These are phyloP conservation scores for Pugionium cornutum DNA, from an alignment of 345 rosid species.

Conservation along the genomic window DNA sequence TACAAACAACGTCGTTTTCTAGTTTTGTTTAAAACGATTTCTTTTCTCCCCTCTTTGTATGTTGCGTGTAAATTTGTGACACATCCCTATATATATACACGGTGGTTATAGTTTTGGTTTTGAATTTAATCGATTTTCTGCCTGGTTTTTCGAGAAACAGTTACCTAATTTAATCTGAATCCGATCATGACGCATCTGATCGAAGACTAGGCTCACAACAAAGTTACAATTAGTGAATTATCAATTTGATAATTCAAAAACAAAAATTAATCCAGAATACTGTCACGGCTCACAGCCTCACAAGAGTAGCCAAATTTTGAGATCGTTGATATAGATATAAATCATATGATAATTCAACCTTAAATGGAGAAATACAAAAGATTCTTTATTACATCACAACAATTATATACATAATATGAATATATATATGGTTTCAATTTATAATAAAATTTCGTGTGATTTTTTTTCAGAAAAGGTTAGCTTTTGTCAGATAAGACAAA, in stretches of 20 bases:
- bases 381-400: background rate
- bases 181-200: slow-evolving; percentile 26
- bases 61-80: background rate
- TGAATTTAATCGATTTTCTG: background rate
- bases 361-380: background rate
- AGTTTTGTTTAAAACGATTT: too few species aligned
- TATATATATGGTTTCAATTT: background rate
- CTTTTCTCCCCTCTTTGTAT: background rate
- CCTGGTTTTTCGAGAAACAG: slow-evolving; percentile 26
- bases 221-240: too few species aligned
- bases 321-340: background rate
- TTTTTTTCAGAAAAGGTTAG: background rate
- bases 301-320: background rate
- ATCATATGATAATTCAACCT: background rate
- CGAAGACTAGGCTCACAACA: slow-evolving; percentile 27
- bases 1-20: background rate
- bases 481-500: slow-evolving; percentile 20
- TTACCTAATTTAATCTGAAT: slow-evolving; percentile 12
- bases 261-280: background rate
- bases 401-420: background rate
- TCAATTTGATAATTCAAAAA: too few species aligned
- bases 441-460: background rate
- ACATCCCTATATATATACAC: slow-evolving; percentile 15
- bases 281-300: background rate
- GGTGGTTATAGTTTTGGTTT: slow-evolving; percentile 1